Base-by-base conservation (phyloP, 225 moss, liverwort and hornwort genomes). In the Takakia lepidozioides region DNA sequence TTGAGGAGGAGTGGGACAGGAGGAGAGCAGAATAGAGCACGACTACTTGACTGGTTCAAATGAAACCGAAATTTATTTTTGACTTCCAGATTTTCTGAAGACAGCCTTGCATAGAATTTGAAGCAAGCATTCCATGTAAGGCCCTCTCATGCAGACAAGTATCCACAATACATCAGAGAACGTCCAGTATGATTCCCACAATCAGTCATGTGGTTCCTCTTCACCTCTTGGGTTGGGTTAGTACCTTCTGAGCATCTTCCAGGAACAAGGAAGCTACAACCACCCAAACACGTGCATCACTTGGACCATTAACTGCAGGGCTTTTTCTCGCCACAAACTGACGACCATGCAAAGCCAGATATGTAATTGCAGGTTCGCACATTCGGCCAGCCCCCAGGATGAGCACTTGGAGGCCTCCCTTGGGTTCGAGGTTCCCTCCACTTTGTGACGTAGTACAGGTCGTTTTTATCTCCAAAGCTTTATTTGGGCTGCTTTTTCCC, bases 361-460 rank as follows among this genome's bases (percentile, higher is more conserved):
- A 85, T 30, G 68, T 71, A 53, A 93, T 78, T 17, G 86, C 88
- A 29, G 88, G 81, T 61, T 83, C 93, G 60, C 88, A 88, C 93
- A 88, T 84, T 58, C 86, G 83, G 29, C 93, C 93, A 19, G 83
- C 88, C 48, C 93, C 93, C 48, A 93, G 48, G 49, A 88, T 79
- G 24, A 88, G 75, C 48, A 93, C 88, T 57, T 73, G 62, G 34
- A 48, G 60, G 4, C 49, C 61, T 48, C 47, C 62, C 27, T 59
- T 25, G 29, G 38, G 65, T 43, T 52, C 53, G 62, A 59, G 36
- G 36, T 56, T 50, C 36, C 52, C n/a, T n/a, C n/a, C 52, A 59
- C 57, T 52, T 62, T 64, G 51, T 41, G 46, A 10, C 39, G 41
- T 52, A 37, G 56, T 22, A 24, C 52, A 30, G 43, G 56, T 27